Evolutionary conservation across 768 basidiomycete species (phyloP), one percentile per base, ranked within the genome.

Genomic region (Rhizopogon vulgaris): DNA sequence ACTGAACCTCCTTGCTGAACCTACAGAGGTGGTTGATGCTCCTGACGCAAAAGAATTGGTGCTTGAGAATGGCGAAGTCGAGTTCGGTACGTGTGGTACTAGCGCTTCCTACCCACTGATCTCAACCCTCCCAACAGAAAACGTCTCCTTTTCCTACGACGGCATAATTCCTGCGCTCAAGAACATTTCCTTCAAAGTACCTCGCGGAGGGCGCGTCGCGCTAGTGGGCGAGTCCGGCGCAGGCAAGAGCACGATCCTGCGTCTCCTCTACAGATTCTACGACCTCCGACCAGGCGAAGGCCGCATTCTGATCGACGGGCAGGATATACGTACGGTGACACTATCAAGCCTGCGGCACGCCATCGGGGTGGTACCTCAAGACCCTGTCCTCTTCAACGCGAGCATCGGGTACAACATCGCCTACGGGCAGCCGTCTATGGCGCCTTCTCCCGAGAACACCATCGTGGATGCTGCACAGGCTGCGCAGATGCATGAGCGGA

Each of bases 191-290:
- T 97, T 97, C 77, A 87, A 81, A 60, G 85, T 97, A 17, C 88
- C 89, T 0, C 90, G 87, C 62, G 88, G 89, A 4, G 82, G 84
- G 4, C 85, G 89, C 12, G 93, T 96, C 17, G 95, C 94, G 0
- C 78, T 97, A 18, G 91, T 98, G 12, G 92, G 87, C 18, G 84
- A 87, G 62, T 83, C 84, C 2, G 90, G 90, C 1, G 74, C 86
- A 2, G 85, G 91, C 11, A 94, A 92, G 67, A 88, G 85, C 9
- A 89, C 91, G 0, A 83, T 92, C 51, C 69, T 92, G 46, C 85
- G 91, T n/a, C 75, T 94, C 27, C 73, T 98, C 14, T 96, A 91
- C 68, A 79, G 94, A 18, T 93, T 98, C 71, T 96, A 97, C 65
- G 94, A 97, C 60, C 75, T 94, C 12, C 76, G 79, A 15, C 80